Evolutionary conservation across 495 filamentous ascomycete species (phyloP).

Genomic region (Aspergillus indologenus): DNA sequence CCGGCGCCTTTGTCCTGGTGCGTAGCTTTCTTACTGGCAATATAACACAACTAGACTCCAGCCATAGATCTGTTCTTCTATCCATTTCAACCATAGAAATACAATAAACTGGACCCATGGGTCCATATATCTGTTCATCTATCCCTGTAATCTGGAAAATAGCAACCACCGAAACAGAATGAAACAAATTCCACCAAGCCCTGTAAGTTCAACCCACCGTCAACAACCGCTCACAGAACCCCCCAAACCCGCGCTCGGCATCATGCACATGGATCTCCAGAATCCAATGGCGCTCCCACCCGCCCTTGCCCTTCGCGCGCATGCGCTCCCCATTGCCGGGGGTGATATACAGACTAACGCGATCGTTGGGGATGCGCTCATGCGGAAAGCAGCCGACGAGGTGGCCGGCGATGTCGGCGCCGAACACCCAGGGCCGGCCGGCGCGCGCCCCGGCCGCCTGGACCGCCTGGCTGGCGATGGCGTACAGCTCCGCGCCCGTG

Average conservation of each 20-base stretch:
- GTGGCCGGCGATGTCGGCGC: constrained; percentile 45
- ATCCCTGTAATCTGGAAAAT: no score
- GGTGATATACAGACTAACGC: constrained; percentile 39
- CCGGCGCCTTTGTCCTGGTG: no score
- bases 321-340: constrained; percentile 39
- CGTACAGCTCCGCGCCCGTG: constrained; percentile 43
- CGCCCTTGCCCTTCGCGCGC: constrained; percentile 35
- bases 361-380: constrained; percentile 48
- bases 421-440: constrained; percentile 45
- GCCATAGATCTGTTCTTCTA: no score
- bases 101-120: no score
- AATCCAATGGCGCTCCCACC: constrained; percentile 47
- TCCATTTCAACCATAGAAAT: no score
- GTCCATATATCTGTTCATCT: no score
- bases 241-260: constrained; percentile 31
- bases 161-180: no score
- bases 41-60: no score
- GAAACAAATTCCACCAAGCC: no score
- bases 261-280: constrained; percentile 51
- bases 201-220: constrained; percentile 28
- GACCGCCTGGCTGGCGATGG: constrained; percentile 32
- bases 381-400: constrained; percentile 42
- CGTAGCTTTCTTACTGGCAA: no score
- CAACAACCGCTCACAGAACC: constrained; percentile 46
- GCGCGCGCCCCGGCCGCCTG: no score